Evolutionary conservation across 2,329 filamentous ascomycete species (phyloP).

Genomic region (Fusarium sp.): DNA sequence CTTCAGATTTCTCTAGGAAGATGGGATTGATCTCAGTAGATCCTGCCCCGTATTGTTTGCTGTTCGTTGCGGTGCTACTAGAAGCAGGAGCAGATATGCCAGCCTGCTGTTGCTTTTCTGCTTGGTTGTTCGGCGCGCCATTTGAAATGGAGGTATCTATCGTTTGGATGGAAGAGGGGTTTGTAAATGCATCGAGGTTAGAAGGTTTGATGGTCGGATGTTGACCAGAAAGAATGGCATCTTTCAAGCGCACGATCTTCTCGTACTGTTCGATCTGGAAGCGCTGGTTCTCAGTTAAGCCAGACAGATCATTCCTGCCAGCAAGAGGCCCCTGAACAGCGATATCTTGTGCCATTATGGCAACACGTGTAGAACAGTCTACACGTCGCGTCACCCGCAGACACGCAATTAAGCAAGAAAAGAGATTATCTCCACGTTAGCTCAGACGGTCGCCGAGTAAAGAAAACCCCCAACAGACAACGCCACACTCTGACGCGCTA

Average conservation of each 20-base stretch:
- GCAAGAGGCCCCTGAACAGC: conserved; percentile 26
- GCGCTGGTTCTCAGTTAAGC: conserved; percentile 59
- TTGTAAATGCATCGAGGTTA: conserved; percentile 50
- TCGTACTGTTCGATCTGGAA: conserved; percentile 77
- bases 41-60: conserved; percentile 59
- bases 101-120: conserved; percentile 50
- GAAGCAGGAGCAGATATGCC: conserved; percentile 10
- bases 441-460: conserved; percentile 13
- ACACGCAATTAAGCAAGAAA: conserved; percentile 19
- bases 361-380: conserved; percentile 30
- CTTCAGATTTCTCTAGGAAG: conserved; percentile 86
- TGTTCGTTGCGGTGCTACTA: conserved; percentile 45
- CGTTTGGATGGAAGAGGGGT: conserved; percentile 36
- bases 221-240: conserved; percentile 82
- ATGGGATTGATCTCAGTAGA: conserved; percentile 83
- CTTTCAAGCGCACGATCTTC: conserved; percentile 83
- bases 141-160: conserved; percentile 40
- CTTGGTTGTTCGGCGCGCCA: conserved; percentile 20
- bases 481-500: conserved; percentile 23
- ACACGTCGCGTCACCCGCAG: conserved; percentile 40
- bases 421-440: conserved; percentile 15
- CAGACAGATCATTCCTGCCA: conserved; percentile 40
- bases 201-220: conserved; percentile 71
- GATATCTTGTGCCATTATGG: conserved; percentile 47
- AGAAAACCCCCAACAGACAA: conserved; percentile 27